Base-by-base conservation (phyloP, 1,284 basidiomycete species). In the Boletus sp. region DNA sequence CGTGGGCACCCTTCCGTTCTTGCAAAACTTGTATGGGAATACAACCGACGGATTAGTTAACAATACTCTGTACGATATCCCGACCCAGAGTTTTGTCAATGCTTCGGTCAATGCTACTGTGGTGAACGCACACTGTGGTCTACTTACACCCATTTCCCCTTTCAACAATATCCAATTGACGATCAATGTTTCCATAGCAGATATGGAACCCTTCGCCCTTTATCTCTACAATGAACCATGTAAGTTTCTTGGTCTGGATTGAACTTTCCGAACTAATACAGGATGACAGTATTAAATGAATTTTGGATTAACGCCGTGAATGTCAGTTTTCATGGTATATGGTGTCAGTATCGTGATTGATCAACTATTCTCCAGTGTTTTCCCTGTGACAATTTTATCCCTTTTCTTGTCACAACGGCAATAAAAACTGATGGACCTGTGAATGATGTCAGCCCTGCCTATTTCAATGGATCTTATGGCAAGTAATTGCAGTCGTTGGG, bases 381-480 rank as follows among this genome's bases (percentile, higher is more conserved):
- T 4, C 8, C 4, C 14, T 53, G 38, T n/a, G 9, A 9, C 3
- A 31, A 25, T 25, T 23, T 23, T 11, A 33, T 53, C 8, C 14
- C 17, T 31, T 53, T n/a, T n/a, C 28, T 53, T 30, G n/a, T 31
- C 9, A 30, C 52, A 31, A 19, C 38, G 17, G 28, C 28, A 31
- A 44, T 53, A 16, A 38, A 44, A n/a, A 31, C 16, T 19, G 28
- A 31, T 31, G n/a, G 10, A 17, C 30, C 28, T 16, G 28, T 31
- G 14, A 16, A 23, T 53, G 28, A 13, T n/a, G 17, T 23, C 38
- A 31, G 17, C 13, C 52, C 28, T 43, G 16, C 43, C 40, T 43
- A 31, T 43, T 7, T 53, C n/a, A 53, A 53, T 21, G 52, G 52
- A n/a, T 43, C 52, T 5, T 53, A 53, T n/a, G 52, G 52, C 31